These are phyloP conservation scores for Russula sp. DNA, from an alignment of 768 basidiomycete genomes.

Conservation along the genomic window DNA sequence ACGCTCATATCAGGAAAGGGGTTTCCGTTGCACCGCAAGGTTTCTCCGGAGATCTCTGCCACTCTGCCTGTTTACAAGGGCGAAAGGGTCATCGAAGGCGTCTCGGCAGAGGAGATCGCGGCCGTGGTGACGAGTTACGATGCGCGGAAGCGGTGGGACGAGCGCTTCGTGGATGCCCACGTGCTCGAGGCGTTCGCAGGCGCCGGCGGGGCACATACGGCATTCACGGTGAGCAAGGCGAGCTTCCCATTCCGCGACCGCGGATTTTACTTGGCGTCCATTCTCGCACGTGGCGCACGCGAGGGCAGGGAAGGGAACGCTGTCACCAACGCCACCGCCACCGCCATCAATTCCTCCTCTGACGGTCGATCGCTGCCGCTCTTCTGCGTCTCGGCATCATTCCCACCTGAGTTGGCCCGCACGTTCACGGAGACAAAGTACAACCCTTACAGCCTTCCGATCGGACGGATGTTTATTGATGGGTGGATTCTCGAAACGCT, in stretches of 20 bases:
- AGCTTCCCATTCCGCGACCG: conserved; percentile 90
- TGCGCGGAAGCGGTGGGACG: conserved; percentile 83
- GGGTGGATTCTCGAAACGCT: conserved; percentile 97
- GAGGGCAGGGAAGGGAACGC: conserved; percentile 39
- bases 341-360: conserved; percentile 2
- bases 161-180: conserved; percentile 68
- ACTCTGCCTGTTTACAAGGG: conserved; percentile 83
- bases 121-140: conserved; percentile 66
- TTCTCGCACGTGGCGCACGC: conserved; percentile 53
- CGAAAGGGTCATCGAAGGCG: conserved; percentile 87
- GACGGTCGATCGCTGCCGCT: conserved; percentile 51
- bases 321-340: neutral
- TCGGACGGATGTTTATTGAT: conserved; percentile 82
- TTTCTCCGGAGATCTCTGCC: conserved; percentile 74
- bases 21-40: conserved; percentile 68
- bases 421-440: conserved; percentile 62
- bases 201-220: conserved; percentile 54
- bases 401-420: conserved; percentile 59
- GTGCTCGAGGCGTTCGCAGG: conserved; percentile 77
- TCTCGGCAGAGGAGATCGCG: conserved; percentile 88
- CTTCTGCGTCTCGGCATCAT: conserved; percentile 82
- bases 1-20: conserved; percentile 72
- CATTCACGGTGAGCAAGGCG: conserved; percentile 69
- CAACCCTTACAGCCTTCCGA: conserved; percentile 69
- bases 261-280: conserved; percentile 78